Percentiles rank a stretch among this genome's conserved stretches.
phyloP scores from a whole-genome alignment of 352 stramenopile genomes.

The Phytophthora chlamydospora region DNA sequence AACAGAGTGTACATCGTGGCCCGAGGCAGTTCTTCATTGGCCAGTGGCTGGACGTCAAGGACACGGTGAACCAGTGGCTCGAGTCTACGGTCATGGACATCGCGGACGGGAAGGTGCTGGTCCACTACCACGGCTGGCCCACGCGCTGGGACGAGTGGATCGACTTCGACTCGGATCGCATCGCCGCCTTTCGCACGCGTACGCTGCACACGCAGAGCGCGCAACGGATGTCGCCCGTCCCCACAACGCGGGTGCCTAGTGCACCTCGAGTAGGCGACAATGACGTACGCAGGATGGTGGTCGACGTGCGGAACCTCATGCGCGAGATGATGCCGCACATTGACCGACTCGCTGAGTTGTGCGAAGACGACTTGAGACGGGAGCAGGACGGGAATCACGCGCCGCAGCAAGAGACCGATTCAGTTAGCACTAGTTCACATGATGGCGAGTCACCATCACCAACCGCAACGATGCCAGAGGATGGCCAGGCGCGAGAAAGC shows the following conservation, averaged over 20 bases:
- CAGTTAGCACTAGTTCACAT: neutral
- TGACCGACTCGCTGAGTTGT: slow-evolving; percentile 64
- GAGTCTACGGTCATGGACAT: slow-evolving; percentile 96
- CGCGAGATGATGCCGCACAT: slow-evolving; percentile 75
- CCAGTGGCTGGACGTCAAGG: slow-evolving; percentile 97
- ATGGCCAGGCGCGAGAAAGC: slow-evolving; percentile 15
- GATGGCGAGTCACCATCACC: neutral
- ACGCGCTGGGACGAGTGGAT: slow-evolving; percentile 98
- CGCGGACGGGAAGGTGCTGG: slow-evolving; percentile 81
- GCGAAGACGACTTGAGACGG: slow-evolving; percentile 44
- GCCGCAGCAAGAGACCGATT: neutral
- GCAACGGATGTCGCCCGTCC: slow-evolving; percentile 62
- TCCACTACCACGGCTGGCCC: slow-evolving; percentile 98
- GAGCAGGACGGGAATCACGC: slow-evolving; percentile 12
- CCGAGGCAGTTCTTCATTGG: slow-evolving; percentile 82
- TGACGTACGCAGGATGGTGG: slow-evolving; percentile 56
- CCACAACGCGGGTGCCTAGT: slow-evolving; percentile 59
- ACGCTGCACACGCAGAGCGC: slow-evolving; percentile 71
- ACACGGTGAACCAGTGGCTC: slow-evolving; percentile 98
- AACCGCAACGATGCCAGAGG: neutral
- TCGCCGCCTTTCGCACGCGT: slow-evolving; percentile 95
- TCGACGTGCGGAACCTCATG: slow-evolving; percentile 70
- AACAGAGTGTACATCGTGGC: slow-evolving; percentile 29
- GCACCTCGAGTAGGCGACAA: slow-evolving; percentile 49
- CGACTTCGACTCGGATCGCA: slow-evolving; percentile 91